Base-by-base conservation (phyloP, 306 rosid genomes). In the Adenanthera pavonina region DNA sequence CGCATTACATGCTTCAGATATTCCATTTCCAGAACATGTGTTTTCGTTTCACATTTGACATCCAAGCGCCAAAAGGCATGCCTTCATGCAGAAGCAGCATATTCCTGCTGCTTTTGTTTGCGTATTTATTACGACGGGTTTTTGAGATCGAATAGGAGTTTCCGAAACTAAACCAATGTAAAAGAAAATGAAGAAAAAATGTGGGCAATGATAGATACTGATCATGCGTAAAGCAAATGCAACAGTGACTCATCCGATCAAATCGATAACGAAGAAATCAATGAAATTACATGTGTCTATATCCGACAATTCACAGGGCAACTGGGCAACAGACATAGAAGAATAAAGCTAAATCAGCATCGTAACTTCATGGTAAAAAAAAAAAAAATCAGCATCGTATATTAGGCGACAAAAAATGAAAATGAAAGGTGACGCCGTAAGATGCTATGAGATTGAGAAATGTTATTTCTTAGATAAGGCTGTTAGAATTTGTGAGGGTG, bases 401-500 rank as follows among this genome's bases (percentile, higher is more conserved):
- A 15, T 44, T 11, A 33, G 7, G 11, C 17, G 36, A 35, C 61
- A 17, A 1, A n/a, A 54, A 7, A 54, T 17, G 8, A 54, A n/a
- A n/a, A n/a, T 5, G 4, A 54, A n/a, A 54, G 11, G 49, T 6
- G 65, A 7, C 2, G 7, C 20, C 43, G 43, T 40, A 40, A 57
- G 34, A 57, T 1, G 34, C 5, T 19, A 51, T 46, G 25, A 38
- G 17, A 34, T 70, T 25, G 35, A 8, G 66, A 52, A 51, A 46
- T 75, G 38, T 35, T 77, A 88, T 30, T 82, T 80, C 83, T 81
- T 67, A 3, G 91, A 81, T 47, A 85, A 30, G 67, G 92, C 90
- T n/a, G n/a, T n/a, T n/a, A n/a, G n/a, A n/a, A n/a, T n/a, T n/a
- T n/a, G n/a, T n/a, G n/a, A n/a, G n/a, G n/a, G n/a, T n/a, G n/a